Evolutionary conservation across 2,329 filamentous ascomycete genomes (phyloP), one percentile per base, ranked within the genome.

Genomic region (Colletotrichum costaricense): DNA sequence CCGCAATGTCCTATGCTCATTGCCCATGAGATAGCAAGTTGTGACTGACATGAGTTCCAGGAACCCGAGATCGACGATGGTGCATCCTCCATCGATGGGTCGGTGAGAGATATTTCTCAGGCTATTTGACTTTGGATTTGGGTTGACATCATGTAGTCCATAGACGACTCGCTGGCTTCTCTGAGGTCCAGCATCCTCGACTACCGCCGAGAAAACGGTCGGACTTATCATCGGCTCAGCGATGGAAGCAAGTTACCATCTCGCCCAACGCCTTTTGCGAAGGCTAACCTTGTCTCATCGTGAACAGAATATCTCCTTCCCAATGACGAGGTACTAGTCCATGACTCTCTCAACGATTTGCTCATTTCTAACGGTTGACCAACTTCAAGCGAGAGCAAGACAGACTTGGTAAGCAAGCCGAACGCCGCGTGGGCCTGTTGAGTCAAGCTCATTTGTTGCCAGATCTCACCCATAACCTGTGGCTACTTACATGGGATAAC

Each of bases 381-480:
- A 22, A 16, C 4, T 1, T 33, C 2, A 5, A 70, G 67, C 16
- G 24, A 8, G 72, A 74, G 30, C 58, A 63, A 57, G 72, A 74
- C 7, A 63, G 72, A 2, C 46, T 74, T 11, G 72, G 72, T 74
- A 49, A 7, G 58, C 16, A 5, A 11, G 12, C 38, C 12, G 7
- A 55, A 55, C 14, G 1, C 8, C 16, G 7, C 16, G 55, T 5
- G 1, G 1, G 2, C 9, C 1, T 19, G 19, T 11, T 12, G 5
- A 49, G 4, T 22, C 5, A 11, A 5, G 7, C 59, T 64, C 4
- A 42, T 22, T 9, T 46, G 11, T 24, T 16, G 16, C 4, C 24
- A 79, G 81, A 84, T 64, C 72, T 84, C 0, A 81, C 82, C 74
- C 82, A 84, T 63, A 79, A 83, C 35, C 73, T 83, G 0, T 82